Conservation (phyloP, 306 rosid genomes). For the Sophora flavescens region DNA sequence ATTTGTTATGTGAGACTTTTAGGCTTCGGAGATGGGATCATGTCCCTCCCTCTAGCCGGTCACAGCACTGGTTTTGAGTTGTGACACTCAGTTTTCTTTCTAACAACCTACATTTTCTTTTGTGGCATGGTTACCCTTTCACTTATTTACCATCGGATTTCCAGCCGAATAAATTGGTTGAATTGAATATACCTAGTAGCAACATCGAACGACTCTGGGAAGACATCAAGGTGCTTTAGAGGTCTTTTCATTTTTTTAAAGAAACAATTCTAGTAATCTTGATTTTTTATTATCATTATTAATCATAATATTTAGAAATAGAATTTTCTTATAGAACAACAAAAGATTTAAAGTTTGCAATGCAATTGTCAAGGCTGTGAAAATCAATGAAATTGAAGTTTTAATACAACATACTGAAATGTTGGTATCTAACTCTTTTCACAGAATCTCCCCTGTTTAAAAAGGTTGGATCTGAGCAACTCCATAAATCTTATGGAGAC, state of each 20-base stretch:
- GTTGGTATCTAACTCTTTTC: too few species aligned
- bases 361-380: background rate
- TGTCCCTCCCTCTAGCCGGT: too few species aligned
- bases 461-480: constrained; percentile 24
- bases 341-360: too few species aligned
- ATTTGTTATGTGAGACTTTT: too few species aligned
- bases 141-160: constrained; percentile 18
- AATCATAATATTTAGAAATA: too few species aligned
- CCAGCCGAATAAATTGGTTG: background rate
- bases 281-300: too few species aligned
- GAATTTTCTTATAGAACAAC: too few species aligned
- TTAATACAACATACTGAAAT: background rate
- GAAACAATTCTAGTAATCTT: background rate
- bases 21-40: too few species aligned
- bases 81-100: background rate
- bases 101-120: background rate
- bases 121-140: constrained; percentile 32
- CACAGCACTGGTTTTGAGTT: too few species aligned
- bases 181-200: constrained; percentile 19
- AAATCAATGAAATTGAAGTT: background rate
- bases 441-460: background rate
- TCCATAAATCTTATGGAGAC: background rate
- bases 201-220: constrained; percentile 1
- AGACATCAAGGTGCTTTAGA: background rate
- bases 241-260: background rate